Evolutionary conservation across 257 asterid species (phyloP).

Genomic region (Datura wrightii): DNA sequence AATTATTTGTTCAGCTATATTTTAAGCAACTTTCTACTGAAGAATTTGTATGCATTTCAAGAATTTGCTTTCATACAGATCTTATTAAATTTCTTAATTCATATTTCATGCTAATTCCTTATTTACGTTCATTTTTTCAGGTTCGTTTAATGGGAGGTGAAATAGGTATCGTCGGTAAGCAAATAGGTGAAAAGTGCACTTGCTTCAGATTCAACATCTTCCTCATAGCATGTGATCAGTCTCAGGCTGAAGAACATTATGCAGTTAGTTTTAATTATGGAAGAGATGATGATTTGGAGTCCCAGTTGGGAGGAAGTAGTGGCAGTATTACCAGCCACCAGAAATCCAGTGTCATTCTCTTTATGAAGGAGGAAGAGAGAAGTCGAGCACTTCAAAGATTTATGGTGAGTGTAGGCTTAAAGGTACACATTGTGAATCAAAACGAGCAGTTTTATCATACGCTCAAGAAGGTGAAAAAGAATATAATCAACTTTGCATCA

Average conservation of each 20-base stretch:
- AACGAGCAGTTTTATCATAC: constrained; percentile 50
- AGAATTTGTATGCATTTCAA: too few species aligned
- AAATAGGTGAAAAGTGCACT: constrained; percentile 61
- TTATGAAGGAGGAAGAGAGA: constrained; percentile 56
- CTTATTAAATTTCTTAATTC: too few species aligned
- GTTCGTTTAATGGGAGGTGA: constrained; percentile 85
- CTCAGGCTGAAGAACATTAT: background rate
- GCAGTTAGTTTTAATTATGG: background rate
- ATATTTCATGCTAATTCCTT: background rate
- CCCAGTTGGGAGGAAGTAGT: background rate
- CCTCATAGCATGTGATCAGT: constrained; percentile 32
- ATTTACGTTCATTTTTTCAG: constrained; percentile 34
- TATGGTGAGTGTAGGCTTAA: constrained; percentile 63
- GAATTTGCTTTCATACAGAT: too few species aligned
- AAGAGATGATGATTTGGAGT: constrained; percentile 41
- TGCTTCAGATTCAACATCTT: constrained; percentile 61
- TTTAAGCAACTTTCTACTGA: too few species aligned
- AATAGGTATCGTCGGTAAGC: constrained; percentile 63
- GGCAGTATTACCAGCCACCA: background rate
- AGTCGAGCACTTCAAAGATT: constrained; percentile 46
- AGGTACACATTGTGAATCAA: constrained; percentile 55
- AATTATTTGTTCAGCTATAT: too few species aligned
- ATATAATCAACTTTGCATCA: background rate
- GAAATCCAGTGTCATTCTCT: constrained; percentile 62
- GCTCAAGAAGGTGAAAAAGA: constrained; percentile 52